Conservation (phyloP, 371 early-diverging fungal species). For the Rhizopus stolonifer region DNA sequence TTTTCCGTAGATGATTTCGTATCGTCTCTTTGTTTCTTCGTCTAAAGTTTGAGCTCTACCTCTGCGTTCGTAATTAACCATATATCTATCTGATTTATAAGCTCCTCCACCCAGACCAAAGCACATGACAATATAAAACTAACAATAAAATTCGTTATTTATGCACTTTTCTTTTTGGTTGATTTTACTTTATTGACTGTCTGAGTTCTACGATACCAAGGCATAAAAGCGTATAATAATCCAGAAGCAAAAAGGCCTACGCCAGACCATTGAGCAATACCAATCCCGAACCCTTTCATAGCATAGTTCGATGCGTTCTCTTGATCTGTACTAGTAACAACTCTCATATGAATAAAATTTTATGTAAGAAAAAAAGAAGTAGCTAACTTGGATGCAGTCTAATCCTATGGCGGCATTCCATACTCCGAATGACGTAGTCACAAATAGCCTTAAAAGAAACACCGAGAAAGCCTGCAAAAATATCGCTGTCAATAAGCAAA, state of each 20-base stretch:
- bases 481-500: no score
- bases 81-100: conserved; percentile 52
- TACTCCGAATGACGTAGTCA: no score
- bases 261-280: conserved; percentile 49
- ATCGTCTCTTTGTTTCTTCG: conserved; percentile 41
- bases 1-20: conserved; percentile 46
- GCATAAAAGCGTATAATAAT: conserved; percentile 40
- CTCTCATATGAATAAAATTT: conserved; percentile 41
- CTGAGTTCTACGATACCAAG: conserved; percentile 49
- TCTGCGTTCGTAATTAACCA: conserved; percentile 54
- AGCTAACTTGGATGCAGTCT: neutral
- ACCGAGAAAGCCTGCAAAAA: no score
- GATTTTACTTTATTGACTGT: conserved; percentile 47
- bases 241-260: conserved; percentile 50
- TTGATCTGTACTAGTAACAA: conserved; percentile 46
- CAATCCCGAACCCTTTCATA: conserved; percentile 55
- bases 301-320: conserved; percentile 45
- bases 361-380: conserved; percentile 1
- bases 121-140: conserved; percentile 58
- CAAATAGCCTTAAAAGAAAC: no score
- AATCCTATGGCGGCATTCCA: no score
- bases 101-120: conserved; percentile 54
- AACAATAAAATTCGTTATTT: conserved; percentile 1
- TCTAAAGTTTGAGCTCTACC: conserved; percentile 48
- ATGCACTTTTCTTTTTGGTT: neutral